A percentile compares a stretch with the other conserved stretches of the same genome.
Conservation (phyloP, 2,329 filamentous ascomycete genomes). For the Huntiella savannae region DNA sequence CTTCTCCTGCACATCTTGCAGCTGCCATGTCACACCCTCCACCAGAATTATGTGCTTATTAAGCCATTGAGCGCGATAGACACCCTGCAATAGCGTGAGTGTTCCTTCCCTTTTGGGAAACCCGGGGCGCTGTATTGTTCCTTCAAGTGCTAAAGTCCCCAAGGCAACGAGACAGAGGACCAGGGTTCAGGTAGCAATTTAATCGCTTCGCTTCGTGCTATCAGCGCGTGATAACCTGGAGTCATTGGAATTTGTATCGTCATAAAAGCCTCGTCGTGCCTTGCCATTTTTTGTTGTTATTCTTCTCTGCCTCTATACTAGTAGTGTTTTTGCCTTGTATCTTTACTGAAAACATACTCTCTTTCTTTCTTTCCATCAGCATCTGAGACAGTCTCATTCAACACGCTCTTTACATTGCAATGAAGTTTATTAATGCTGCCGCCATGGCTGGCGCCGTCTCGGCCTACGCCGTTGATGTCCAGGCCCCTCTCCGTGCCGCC, state of each 20-base stretch:
- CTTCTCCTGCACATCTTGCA: no score
- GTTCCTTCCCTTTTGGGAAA: background rate
- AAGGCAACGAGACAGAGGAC: background rate
- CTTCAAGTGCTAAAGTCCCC: background rate
- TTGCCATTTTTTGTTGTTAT: background rate
- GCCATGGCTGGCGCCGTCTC: slow-evolving; percentile 9
- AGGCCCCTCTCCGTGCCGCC: slow-evolving; percentile 5
- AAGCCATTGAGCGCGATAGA: background rate
- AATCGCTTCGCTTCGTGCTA: background rate
- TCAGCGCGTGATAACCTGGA: background rate
- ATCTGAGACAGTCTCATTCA: background rate
- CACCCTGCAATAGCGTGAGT: background rate
- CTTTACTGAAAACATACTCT: background rate
- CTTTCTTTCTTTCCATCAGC: background rate
- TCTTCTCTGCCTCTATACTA: background rate
- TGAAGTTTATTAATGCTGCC: slow-evolving; percentile 8
- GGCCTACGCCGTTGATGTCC: slow-evolving; percentile 6
- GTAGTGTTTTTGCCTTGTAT: background rate
- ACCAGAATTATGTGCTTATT: no score
- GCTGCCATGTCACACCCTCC: no score
- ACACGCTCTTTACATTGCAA: background rate
- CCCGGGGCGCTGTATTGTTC: slow-evolving; percentile 2
- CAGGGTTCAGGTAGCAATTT: background rate
- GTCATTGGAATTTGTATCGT: background rate
- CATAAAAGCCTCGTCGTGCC: background rate